Conservation (phyloP, 768 basidiomycete species). For the Russula compacta region DNA sequence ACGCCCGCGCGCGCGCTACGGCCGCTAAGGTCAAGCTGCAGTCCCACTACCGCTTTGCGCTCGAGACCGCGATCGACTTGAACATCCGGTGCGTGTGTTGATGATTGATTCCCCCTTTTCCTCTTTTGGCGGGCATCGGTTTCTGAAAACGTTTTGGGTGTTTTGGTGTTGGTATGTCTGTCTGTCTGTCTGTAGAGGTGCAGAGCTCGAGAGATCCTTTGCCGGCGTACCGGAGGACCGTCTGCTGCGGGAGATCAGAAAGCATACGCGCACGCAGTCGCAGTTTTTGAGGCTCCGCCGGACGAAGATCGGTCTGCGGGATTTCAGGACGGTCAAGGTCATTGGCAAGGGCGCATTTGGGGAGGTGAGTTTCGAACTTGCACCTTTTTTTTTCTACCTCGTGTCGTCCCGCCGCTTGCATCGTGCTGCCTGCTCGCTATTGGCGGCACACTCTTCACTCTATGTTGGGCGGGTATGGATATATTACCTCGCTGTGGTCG, state of each 20-base stretch:
- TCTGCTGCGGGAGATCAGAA: conserved; percentile 71
- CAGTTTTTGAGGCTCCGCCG: conserved; percentile 81
- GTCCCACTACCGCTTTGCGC: conserved; percentile 92
- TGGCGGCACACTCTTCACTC: too few relatives aligned
- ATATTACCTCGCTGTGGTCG: too few relatives aligned
- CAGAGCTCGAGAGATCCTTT: conserved; percentile 76
- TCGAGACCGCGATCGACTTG: conserved; percentile 92
- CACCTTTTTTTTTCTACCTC: background rate
- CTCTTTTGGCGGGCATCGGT: background rate
- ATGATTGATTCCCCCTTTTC: background rate
- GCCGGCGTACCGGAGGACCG: conserved; percentile 71
- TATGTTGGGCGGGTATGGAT: too few relatives aligned
- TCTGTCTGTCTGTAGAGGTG: conserved; percentile 54
- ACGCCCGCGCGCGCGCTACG: conserved; percentile 75
- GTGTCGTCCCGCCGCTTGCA: background rate
- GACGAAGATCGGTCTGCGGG: conserved; percentile 82
- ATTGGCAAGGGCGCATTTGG: conserved; percentile 99
- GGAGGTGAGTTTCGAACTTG: conserved; percentile 48
- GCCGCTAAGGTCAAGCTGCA: conserved; percentile 91
- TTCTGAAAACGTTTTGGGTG: too few relatives aligned
- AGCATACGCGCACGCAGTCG: conserved; percentile 54
- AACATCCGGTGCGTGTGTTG: conserved; percentile 61
- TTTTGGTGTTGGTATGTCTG: too few relatives aligned
- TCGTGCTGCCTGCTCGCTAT: background rate
- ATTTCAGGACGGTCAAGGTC: conserved; percentile 96